Conservation (phyloP, 768 basidiomycete genomes). For the Mycena albidolilacea region DNA sequence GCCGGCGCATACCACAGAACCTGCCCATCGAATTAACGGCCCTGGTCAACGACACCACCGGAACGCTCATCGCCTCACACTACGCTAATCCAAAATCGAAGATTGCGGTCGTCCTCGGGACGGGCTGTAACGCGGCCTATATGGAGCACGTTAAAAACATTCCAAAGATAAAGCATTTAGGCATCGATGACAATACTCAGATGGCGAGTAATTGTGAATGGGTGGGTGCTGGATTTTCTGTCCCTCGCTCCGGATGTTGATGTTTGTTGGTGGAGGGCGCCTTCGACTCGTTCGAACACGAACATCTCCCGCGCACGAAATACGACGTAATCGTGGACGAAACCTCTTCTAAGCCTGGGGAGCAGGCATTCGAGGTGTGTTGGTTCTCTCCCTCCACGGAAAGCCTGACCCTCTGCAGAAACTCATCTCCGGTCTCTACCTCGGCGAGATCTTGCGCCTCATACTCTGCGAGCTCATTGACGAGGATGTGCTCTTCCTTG, state of each 20-base stretch:
- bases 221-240: slow-evolving; percentile 41
- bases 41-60: slow-evolving; percentile 98
- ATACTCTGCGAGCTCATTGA: slow-evolving; percentile 97
- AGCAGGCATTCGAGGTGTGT: slow-evolving; percentile 91
- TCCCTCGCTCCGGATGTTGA: too few relatives aligned
- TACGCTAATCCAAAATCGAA: slow-evolving; percentile 94
- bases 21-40: slow-evolving; percentile 90
- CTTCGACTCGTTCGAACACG: slow-evolving; percentile 96
- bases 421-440: slow-evolving; percentile 95
- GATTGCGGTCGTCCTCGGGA: slow-evolving; percentile 97
- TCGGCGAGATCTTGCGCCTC: slow-evolving; percentile 95
- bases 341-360: slow-evolving; percentile 93
- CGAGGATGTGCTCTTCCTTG: slow-evolving; percentile 96
- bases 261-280: slow-evolving; percentile 65
- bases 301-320: slow-evolving; percentile 94
- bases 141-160: slow-evolving; percentile 93
- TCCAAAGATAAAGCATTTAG: slow-evolving; percentile 84
- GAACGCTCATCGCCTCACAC: slow-evolving; percentile 96
- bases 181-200: slow-evolving; percentile 71
- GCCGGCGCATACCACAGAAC: slow-evolving; percentile 60
- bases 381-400: too few relatives aligned
- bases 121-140: slow-evolving; percentile 98
- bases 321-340: slow-evolving; percentile 95
- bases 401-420: slow-evolving; percentile 63
- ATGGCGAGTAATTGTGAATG: slow-evolving; percentile 99